phyloP scores from a whole-genome alignment of 345 rosid genomes.

The Euphorbia tirucalli region DNA sequence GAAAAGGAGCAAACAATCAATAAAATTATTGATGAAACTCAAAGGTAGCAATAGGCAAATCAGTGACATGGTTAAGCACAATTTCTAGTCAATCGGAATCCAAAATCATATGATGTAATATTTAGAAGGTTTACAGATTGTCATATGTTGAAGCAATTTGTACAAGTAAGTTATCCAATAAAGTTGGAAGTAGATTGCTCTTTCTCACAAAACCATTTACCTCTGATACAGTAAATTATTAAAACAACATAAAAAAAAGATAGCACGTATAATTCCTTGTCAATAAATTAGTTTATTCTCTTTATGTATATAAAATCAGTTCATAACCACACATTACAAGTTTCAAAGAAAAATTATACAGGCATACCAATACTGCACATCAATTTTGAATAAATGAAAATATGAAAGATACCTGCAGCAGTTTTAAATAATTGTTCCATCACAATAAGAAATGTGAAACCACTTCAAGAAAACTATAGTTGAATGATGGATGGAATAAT shows the following conservation, averaged over 20 bases:
- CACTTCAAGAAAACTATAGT: background rate
- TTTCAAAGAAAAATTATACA: background rate
- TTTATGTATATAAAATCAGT: slow-evolving; percentile 7
- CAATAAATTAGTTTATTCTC: background rate
- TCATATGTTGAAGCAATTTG: slow-evolving; percentile 2
- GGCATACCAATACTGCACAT: background rate
- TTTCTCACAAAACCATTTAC: background rate
- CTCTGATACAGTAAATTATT: background rate
- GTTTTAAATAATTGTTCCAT: background rate
- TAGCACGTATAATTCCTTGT: slow-evolving; percentile 5
- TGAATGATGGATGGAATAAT: background rate
- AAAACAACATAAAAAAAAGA: background rate
- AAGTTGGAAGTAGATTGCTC: background rate
- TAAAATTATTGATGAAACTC: slow-evolving; percentile 10
- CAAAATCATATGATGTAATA: background rate
- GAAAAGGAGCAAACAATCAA: slow-evolving; percentile 21
- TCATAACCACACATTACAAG: background rate
- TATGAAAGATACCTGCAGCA: background rate
- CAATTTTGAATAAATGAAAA: background rate
- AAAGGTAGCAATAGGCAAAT: background rate
- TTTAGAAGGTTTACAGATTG: background rate
- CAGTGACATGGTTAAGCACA: background rate
- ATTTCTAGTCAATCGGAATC: slow-evolving; percentile 1
- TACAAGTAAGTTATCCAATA: background rate
- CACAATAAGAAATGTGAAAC: slow-evolving; percentile 3